Evolutionary conservation across 352 stramenopile species (phyloP).

Genomic region (Pythium insidiosum): DNA sequence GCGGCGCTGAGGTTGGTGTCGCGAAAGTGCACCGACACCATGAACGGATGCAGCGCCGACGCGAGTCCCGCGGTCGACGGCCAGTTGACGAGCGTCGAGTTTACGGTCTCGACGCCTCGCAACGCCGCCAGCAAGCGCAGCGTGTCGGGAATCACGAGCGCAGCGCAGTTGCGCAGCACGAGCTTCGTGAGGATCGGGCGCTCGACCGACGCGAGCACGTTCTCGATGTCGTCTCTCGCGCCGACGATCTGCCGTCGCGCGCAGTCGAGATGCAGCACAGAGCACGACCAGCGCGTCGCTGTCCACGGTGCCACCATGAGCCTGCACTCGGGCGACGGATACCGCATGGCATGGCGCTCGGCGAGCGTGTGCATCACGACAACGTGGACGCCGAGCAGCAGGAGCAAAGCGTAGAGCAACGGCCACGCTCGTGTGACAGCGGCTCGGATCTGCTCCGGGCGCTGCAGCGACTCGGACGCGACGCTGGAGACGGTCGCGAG

Average conservation of each 20-base stretch:
- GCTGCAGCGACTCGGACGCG: no score
- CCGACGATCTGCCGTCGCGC: slow-evolving; percentile 2
- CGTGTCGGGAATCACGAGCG: slow-evolving; percentile 1
- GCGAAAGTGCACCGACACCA: background rate
- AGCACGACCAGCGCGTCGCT: slow-evolving; percentile 2
- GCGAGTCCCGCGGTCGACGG: background rate
- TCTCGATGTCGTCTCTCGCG: background rate
- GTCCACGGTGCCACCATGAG: slow-evolving; percentile 7
- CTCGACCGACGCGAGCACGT: slow-evolving; percentile 1
- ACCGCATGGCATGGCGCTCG: no score
- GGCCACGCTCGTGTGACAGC: no score
- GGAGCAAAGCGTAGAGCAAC: no score
- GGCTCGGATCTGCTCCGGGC: no score
- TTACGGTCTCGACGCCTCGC: slow-evolving; percentile 1
- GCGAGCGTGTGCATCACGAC: no score
- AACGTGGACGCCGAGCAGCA: no score
- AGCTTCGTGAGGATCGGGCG: background rate
- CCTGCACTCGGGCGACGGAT: background rate
- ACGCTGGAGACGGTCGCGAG: no score
- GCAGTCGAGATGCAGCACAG: slow-evolving; percentile 14
- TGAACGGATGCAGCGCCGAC: background rate
- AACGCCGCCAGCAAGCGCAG: slow-evolving; percentile 3
- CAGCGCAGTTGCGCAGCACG: slow-evolving; percentile 6
- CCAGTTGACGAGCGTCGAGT: slow-evolving; percentile 9
- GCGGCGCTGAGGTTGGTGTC: background rate